A percentile compares a stretch with the other conserved stretches of the same genome.
Evolutionary conservation across 225 moss, liverwort and hornwort species (phyloP).

Genomic region (Marchantia paleacea): DNA sequence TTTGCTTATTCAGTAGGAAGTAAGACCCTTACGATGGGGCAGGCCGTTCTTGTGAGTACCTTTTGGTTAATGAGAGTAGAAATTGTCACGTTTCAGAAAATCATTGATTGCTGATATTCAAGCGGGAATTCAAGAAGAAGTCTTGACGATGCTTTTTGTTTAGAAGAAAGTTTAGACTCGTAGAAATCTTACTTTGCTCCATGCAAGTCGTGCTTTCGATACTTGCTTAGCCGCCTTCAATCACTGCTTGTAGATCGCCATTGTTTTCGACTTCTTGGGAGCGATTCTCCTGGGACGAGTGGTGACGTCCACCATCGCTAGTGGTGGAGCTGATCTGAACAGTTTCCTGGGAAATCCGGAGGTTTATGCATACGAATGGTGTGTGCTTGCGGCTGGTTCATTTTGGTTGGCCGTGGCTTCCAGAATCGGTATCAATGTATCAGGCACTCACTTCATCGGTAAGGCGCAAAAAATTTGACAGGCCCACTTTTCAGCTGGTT

Average conservation of each 20-base stretch:
- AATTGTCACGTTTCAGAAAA: not conserved
- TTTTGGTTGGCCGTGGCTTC: constrained; percentile 6
- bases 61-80: too few relatives aligned
- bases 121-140: too few relatives aligned
- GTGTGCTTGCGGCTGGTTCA: constrained; percentile 8
- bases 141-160: too few relatives aligned
- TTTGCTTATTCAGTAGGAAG: constrained; percentile 34
- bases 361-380: constrained; percentile 18
- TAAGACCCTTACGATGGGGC: constrained; percentile 29
- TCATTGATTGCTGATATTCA: too few relatives aligned
- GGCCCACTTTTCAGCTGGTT: too few relatives aligned
- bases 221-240: too few relatives aligned
- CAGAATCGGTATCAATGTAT: constrained; percentile 5
- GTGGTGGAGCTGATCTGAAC: constrained; percentile 5
- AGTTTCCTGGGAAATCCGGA: constrained; percentile 6
- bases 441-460: constrained; percentile 13
- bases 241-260: too few relatives aligned
- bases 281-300: constrained; percentile 9
- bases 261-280: constrained; percentile 6
- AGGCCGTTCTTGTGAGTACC: constrained; percentile 29
- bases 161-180: too few relatives aligned
- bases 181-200: too few relatives aligned
- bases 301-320: constrained; percentile 12
- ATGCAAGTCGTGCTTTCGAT: too few relatives aligned
- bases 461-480: too few relatives aligned